Conservation (phyloP, 495 filamentous ascomycete genomes). For the Podospora anserina region DNA sequence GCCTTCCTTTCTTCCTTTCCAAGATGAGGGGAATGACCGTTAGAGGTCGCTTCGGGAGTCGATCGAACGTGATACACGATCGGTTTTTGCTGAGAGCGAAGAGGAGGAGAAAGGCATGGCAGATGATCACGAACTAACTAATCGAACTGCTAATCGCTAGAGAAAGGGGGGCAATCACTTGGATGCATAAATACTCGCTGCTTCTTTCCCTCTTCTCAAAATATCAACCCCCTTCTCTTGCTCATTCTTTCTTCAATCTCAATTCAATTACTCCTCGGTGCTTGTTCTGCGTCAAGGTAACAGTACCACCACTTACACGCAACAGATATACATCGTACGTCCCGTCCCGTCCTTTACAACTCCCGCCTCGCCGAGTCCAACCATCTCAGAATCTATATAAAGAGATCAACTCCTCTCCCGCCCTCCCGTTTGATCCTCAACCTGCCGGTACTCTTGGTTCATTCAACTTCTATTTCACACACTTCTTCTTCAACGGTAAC, state of each 20-base stretch:
- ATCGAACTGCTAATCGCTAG: neutral
- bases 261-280: neutral
- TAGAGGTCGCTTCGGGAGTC: neutral
- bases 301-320: neutral
- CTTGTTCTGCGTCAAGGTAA: neutral
- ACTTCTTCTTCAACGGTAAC: slow-evolving; percentile 8
- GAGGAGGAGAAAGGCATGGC: neutral
- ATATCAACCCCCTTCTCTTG: neutral
- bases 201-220: neutral
- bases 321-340: neutral
- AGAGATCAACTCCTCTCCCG: neutral
- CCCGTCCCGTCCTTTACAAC: neutral
- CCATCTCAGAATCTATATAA: neutral
- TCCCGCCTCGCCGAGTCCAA: neutral
- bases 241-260: neutral
- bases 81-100: neutral
- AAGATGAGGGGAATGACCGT: neutral
- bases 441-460: neutral
- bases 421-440: neutral
- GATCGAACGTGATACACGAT: neutral
- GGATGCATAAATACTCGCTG: neutral
- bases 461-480: neutral
- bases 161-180: neutral
- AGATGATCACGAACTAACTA: neutral
- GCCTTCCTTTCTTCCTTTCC: neutral